Conservation (phyloP, 2,329 filamentous ascomycete genomes). For the Teratosphaeria gauchensis region DNA sequence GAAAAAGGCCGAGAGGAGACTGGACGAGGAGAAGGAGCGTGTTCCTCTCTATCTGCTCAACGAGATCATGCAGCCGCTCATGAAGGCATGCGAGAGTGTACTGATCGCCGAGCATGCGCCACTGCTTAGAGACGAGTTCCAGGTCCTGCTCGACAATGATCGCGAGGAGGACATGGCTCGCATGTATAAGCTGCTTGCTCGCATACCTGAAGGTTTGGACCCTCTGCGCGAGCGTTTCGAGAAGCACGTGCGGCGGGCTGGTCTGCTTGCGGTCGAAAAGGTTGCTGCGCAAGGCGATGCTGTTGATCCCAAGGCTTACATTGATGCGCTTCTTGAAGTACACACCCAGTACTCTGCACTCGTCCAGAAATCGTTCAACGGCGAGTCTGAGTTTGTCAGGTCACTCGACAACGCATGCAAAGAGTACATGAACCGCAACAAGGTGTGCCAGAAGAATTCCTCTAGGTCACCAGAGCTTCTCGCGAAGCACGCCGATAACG, state of each 20-base stretch:
- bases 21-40: slow-evolving; percentile 89
- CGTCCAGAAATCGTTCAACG: slow-evolving; percentile 85
- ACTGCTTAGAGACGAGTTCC: slow-evolving; percentile 90
- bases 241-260: slow-evolving; percentile 82
- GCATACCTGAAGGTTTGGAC: slow-evolving; percentile 85
- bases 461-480: slow-evolving; percentile 91
- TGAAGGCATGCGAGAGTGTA: slow-evolving; percentile 78
- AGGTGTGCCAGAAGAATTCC: slow-evolving; percentile 85
- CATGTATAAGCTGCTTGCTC: slow-evolving; percentile 86
- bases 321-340: slow-evolving; percentile 87
- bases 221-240: slow-evolving; percentile 82
- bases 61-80: slow-evolving; percentile 76
- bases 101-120: slow-evolving; percentile 80
- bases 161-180: slow-evolving; percentile 89
- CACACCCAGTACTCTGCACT: slow-evolving; percentile 87
- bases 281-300: slow-evolving; percentile 79
- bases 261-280: slow-evolving; percentile 80
- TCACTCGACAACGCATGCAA: slow-evolving; percentile 94
- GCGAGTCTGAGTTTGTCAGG: slow-evolving; percentile 92
- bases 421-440: slow-evolving; percentile 96
- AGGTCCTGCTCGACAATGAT: slow-evolving; percentile 85
- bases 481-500: slow-evolving; percentile 87
- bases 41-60: slow-evolving; percentile 84
- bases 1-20: slow-evolving; percentile 90
- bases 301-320: slow-evolving; percentile 92